Percentiles rank a stretch among this genome's conserved stretches.
These are phyloP conservation scores for Paramecium sexaurelia DNA, from an alignment of 73 alveolate genomes.

Conservation along the genomic window DNA sequence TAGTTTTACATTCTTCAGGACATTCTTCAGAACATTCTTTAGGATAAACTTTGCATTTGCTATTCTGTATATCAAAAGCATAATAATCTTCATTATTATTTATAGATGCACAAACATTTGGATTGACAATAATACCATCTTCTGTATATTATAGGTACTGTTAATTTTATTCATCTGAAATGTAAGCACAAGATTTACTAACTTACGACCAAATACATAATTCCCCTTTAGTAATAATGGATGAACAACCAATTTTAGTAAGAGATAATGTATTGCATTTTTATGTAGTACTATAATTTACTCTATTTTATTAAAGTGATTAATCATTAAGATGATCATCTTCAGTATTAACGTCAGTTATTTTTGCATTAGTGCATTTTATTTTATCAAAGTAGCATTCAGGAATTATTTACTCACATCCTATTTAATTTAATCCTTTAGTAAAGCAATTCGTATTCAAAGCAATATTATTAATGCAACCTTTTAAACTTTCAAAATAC, in stretches of 20 bases:
- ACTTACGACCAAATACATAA: neutral
- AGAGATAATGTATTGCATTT: neutral
- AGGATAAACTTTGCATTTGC: neutral
- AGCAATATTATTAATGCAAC: neutral
- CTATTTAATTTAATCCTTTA: neutral
- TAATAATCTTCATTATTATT: neutral
- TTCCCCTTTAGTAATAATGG: neutral
- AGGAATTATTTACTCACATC: neutral
- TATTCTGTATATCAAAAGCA: neutral
- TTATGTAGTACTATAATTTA: no score
- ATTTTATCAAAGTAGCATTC: neutral
- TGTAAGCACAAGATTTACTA: neutral
- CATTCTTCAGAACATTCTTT: neutral
- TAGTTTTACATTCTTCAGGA: neutral
- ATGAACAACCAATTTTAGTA: neutral
- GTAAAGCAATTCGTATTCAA: neutral
- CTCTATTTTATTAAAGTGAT: no score
- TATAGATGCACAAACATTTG: slow-evolving; percentile 15
- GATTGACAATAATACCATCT: neutral
- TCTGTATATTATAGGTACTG: no score
- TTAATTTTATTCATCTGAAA: no score
- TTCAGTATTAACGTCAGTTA: no score
- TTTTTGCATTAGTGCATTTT: no score
- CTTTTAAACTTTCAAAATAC: neutral
- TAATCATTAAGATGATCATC: no score